These are phyloP conservation scores for Monosporozyma aerobia DNA, from an alignment of 805 yeast genomes.

Conservation along the genomic window DNA sequence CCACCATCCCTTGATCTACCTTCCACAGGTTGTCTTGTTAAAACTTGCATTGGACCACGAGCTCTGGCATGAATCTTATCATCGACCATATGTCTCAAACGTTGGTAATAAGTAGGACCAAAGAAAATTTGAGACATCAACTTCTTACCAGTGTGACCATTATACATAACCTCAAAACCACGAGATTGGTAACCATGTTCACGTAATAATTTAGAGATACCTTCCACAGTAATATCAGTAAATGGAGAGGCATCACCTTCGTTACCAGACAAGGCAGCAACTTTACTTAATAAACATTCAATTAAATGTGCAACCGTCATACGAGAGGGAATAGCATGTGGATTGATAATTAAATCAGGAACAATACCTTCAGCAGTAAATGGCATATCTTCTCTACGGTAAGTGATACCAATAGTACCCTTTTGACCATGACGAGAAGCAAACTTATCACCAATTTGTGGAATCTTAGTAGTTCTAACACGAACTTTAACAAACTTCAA, in stretches of 20 bases:
- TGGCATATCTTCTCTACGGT: slow-evolving; percentile 98
- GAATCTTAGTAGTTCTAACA: slow-evolving; percentile 97
- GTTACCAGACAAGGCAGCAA: slow-evolving; percentile 85
- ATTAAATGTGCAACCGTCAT: slow-evolving; percentile 99
- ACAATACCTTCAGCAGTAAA: slow-evolving; percentile 92
- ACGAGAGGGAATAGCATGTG: slow-evolving; percentile 99
- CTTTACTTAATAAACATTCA: slow-evolving; percentile 94
- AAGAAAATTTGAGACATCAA: slow-evolving; percentile 96
- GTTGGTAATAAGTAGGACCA: slow-evolving; percentile 99
- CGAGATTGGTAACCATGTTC: slow-evolving; percentile 96
- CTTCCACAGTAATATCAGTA: slow-evolving; percentile 97
- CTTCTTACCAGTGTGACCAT: slow-evolving; percentile 98
- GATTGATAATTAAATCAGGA: slow-evolving; percentile 95
- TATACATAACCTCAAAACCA: slow-evolving; percentile 97
- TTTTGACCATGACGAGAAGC: slow-evolving; percentile 99
- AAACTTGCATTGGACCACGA: slow-evolving; percentile 95
- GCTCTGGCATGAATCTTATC: slow-evolving; percentile 99
- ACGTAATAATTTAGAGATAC: slow-evolving; percentile 81
- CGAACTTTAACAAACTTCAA: slow-evolving; percentile 94
- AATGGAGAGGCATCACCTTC: slow-evolving; percentile 99
- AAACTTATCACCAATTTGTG: slow-evolving; percentile 98
- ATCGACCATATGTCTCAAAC: slow-evolving; percentile 98
- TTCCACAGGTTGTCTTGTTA: slow-evolving; percentile 97
- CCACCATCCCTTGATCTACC: slow-evolving; percentile 99
- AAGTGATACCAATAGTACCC: slow-evolving; percentile 99